These are phyloP conservation scores for Helenozyma baotianmanensis DNA, from an alignment of 805 yeast species.

Conservation along the genomic window DNA sequence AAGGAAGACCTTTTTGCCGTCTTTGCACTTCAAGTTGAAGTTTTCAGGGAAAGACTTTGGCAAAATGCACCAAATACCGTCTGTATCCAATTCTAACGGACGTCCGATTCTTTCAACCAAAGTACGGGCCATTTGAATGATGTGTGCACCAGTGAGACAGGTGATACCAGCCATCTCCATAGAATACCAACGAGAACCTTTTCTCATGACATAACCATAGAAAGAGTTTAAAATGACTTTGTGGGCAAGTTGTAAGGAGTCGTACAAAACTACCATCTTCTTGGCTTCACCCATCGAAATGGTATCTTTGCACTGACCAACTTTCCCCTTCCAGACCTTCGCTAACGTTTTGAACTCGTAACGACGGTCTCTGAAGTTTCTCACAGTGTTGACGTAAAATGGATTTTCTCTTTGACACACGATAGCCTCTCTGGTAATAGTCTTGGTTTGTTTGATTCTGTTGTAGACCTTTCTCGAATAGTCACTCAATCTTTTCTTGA, in stretches of 20 bases:
- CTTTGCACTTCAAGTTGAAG: slow-evolving; percentile 60
- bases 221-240: slow-evolving; percentile 94
- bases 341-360: slow-evolving; percentile 93
- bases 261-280: slow-evolving; percentile 90
- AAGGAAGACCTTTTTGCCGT: slow-evolving; percentile 71
- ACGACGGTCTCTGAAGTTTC: slow-evolving; percentile 91
- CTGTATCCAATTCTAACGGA: slow-evolving; percentile 95
- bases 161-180: slow-evolving; percentile 99
- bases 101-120: slow-evolving; percentile 91
- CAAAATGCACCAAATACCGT: slow-evolving; percentile 98
- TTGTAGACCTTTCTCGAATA: slow-evolving; percentile 85
- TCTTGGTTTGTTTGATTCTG: slow-evolving; percentile 73
- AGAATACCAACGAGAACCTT: slow-evolving; percentile 98
- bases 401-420: slow-evolving; percentile 98
- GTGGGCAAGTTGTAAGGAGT: slow-evolving; percentile 93
- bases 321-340: slow-evolving; percentile 88
- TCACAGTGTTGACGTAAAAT: slow-evolving; percentile 89
- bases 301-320: slow-evolving; percentile 52
- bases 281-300: slow-evolving; percentile 80
- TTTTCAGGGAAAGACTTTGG: slow-evolving; percentile 94
- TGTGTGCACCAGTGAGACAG: slow-evolving; percentile 95
- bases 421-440: slow-evolving; percentile 84
- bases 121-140: slow-evolving; percentile 93
- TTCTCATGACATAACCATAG: slow-evolving; percentile 98
- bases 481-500: slow-evolving; percentile 75